Evolutionary conservation across 768 basidiomycete species (phyloP), one percentile per base, ranked within the genome.

Genomic region (Tricholoma terreum): DNA sequence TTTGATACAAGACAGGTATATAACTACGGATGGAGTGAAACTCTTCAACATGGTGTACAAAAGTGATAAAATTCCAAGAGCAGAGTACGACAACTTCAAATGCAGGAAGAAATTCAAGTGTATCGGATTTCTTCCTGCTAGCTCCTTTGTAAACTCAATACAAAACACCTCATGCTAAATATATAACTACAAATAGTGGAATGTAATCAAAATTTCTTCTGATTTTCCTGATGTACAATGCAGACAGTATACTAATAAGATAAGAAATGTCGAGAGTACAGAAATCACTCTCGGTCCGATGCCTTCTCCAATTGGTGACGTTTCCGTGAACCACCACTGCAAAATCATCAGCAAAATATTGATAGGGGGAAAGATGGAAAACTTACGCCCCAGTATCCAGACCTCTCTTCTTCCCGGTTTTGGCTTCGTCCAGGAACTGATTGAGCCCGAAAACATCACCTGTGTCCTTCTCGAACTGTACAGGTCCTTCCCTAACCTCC

Each of bases 391-490:
- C 81, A 51, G 87, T 87, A 67, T 94, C 91, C 67, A 94, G 66
- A 12, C 91, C 92, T 60, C 94, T 78, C 77, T 96, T 96, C 72
- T 86, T 85, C n/a, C 94, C 96, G 21, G 87, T 87, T 81, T 93
- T 97, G 15, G 96, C 97, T 71, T 94, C 92, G 69, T 98, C 93
- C 79, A 98, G 81, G 79, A 99, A 98, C 70, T 96, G 87, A 73
- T 97, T 91, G 61, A 98, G 79, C 60, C 96, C 96, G 68, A 98
- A 98, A 17, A 98, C 93, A 80, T 98, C 96, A n/a, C 86, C 83
- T 1, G 89, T 86, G 67, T 99, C 96, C 77, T 98, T 97, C 79
- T 99, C 97, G 67, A 99, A 99, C 67, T 98, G 94, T 40, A 99
- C 97, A 21, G 97, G 97, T 1, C 97, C 97, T 65, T 93, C 91